phyloP scores from a whole-genome alignment of 148 eudicot species.

The Vaccinium myrtillus region DNA sequence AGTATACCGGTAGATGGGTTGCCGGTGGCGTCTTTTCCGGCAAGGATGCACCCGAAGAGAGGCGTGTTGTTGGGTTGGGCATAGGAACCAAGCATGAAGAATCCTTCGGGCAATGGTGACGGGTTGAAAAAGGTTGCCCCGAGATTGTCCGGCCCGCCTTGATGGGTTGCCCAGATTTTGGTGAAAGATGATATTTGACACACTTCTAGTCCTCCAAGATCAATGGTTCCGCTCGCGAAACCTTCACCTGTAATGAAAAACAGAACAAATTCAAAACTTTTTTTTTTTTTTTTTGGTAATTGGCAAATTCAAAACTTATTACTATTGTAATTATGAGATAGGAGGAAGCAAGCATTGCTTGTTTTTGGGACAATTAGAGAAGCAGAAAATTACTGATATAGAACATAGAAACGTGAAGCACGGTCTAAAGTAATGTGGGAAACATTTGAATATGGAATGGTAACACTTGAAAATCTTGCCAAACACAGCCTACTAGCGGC shows the following conservation, averaged over 20 bases:
- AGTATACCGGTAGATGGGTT: constrained; percentile 6
- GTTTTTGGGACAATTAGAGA: background rate
- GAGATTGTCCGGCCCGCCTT: constrained; percentile 22
- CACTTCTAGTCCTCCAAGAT: constrained; percentile 35
- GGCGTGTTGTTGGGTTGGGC: constrained; percentile 30
- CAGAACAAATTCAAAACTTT: background rate
- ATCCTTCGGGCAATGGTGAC: constrained; percentile 25
- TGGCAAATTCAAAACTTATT: too few relatives aligned
- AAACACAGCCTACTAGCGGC: too few relatives aligned
- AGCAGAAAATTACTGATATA: background rate
- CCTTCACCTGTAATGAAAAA: constrained; percentile 23
- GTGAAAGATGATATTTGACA: constrained; percentile 24
- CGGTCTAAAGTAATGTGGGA: background rate
- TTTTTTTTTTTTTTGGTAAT: too few relatives aligned
- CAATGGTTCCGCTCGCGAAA: constrained; percentile 30
- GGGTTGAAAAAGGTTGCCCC: constrained; percentile 37
- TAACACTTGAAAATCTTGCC: too few relatives aligned
- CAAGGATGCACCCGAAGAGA: constrained; percentile 28
- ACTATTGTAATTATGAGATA: too few relatives aligned
- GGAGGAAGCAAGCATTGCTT: background rate
- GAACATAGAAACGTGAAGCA: background rate
- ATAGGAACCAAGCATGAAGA: constrained; percentile 25
- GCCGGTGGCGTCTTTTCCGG: constrained; percentile 23
- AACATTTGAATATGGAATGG: background rate
- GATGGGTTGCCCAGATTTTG: constrained; percentile 28